phyloP scores from a whole-genome alignment of 2,329 filamentous ascomycete genomes.

The Microdochium trichocladiopsis region DNA sequence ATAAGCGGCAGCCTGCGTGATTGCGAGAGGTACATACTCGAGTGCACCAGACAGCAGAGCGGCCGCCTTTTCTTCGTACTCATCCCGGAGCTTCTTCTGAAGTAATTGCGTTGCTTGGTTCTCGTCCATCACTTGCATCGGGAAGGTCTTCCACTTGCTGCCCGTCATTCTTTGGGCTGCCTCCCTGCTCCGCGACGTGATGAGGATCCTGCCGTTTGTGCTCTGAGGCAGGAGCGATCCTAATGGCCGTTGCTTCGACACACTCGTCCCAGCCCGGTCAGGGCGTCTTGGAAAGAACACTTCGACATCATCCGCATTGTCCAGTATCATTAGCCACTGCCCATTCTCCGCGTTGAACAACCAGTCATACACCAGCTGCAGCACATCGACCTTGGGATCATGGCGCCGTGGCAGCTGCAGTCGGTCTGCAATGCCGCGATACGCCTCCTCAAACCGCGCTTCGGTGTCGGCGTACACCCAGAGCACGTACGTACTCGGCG shows the following conservation, averaged over 20 bases:
- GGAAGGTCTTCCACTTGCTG: background rate
- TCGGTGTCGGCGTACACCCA: background rate
- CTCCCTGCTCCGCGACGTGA: background rate
- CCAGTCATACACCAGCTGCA: too few relatives aligned
- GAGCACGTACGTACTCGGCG: background rate
- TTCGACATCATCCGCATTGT: too few relatives aligned
- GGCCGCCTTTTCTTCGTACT: background rate
- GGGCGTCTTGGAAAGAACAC: too few relatives aligned
- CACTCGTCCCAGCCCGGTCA: background rate
- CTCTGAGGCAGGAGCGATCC: background rate
- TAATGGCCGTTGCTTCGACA: background rate
- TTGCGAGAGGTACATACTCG: too few relatives aligned
- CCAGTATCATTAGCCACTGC: too few relatives aligned
- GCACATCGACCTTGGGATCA: too few relatives aligned
- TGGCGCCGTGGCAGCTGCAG: too few relatives aligned
- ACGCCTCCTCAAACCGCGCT: background rate
- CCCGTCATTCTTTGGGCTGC: background rate
- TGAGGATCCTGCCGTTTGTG: background rate
- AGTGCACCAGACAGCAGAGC: slow-evolving; percentile 10
- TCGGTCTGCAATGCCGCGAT: too few relatives aligned
- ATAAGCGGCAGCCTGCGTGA: background rate
- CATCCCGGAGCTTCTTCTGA: background rate
- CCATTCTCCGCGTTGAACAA: too few relatives aligned
- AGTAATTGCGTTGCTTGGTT: too few relatives aligned
- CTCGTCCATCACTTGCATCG: background rate